Base-by-base conservation (phyloP, 805 yeast genomes). In the Ascoidea asiatica region DNA sequence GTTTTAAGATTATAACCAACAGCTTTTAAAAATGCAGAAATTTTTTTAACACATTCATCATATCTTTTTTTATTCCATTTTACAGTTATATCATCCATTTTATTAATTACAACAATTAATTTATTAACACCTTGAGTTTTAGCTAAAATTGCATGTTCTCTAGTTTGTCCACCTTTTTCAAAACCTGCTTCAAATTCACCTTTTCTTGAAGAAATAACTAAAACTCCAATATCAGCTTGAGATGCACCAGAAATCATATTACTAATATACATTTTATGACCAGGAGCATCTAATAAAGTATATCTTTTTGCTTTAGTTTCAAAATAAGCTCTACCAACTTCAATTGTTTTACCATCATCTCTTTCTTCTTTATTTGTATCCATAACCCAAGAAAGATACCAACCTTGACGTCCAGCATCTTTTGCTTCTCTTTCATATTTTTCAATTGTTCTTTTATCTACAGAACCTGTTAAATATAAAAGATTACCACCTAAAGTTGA, bases 231-330 rank as follows among this genome's bases (percentile, higher is more conserved):
- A 69, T 92, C 99, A 35, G 99, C 98, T 70, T 92, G 99, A 40
- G 97, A 89, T 18, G 99, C 99, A 65, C 98, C 98, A 57, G 97
- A 97, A 72, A 92, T 92, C 99, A 92, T 92, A 65, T 88, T 95
- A 45, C 97, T 87, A 51, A 92, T 97, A 62, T 92, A 92, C 87
- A 92, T 83, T 70, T 92, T 92, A 73, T 92, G 99, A 43, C 99
- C 99, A 52, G 99, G 99, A 6, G 99, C 99, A 65, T 92, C 99
- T 63, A 92, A 77, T 54, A 92, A 88, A 39, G 98, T 90, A 71
- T 92, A 92, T 66, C 97, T 81, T 70, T 98, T 83, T 70, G 86
- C 88, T 23, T 89, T 97, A 48, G 98, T 92, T 72, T 92, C 99
- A 57, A 92, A 92, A 58, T 82, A 88, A 19, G 97, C 95, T 60